Evolutionary conservation across 371 early-diverging fungal species (phyloP).

Genomic region (Rhizopus sp.): DNA sequence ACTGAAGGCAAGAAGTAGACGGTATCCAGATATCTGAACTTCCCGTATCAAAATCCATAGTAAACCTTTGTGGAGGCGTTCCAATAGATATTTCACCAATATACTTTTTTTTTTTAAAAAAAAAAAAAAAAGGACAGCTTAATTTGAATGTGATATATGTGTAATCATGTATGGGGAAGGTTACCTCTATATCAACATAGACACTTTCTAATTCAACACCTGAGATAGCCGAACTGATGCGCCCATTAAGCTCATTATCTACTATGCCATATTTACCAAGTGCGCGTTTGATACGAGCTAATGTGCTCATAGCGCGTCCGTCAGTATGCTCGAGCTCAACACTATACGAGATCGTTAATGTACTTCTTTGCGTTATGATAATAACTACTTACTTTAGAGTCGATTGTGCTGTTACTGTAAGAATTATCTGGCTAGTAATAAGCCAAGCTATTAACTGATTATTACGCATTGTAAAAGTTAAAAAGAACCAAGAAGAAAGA

Average conservation of each 20-base stretch:
- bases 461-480: too few species aligned
- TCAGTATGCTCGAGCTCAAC: slow-evolving; percentile 23
- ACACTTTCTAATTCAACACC: slow-evolving; percentile 32
- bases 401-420: too few species aligned
- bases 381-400: slow-evolving; percentile 9
- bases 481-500: too few species aligned
- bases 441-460: too few species aligned
- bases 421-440: not conserved
- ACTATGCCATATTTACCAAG: slow-evolving; percentile 37
- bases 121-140: too few species aligned
- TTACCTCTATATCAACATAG: slow-evolving; percentile 44
- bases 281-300: slow-evolving; percentile 24
- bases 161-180: not conserved
- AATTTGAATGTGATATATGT: too few species aligned
- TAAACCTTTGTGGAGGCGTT: slow-evolving; percentile 56
- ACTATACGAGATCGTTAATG: slow-evolving; percentile 10
- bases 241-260: slow-evolving; percentile 14
- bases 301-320: slow-evolving; percentile 33
- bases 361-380: too few species aligned
- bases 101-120: slow-evolving; percentile 31
- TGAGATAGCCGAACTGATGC: slow-evolving; percentile 19
- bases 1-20: slow-evolving; percentile 26
- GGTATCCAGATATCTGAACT: slow-evolving; percentile 60
- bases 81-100: slow-evolving; percentile 55
- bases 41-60: slow-evolving; percentile 59